Conservation (phyloP, 176 grass and related monocot species). For the Zizania latifolia region DNA sequence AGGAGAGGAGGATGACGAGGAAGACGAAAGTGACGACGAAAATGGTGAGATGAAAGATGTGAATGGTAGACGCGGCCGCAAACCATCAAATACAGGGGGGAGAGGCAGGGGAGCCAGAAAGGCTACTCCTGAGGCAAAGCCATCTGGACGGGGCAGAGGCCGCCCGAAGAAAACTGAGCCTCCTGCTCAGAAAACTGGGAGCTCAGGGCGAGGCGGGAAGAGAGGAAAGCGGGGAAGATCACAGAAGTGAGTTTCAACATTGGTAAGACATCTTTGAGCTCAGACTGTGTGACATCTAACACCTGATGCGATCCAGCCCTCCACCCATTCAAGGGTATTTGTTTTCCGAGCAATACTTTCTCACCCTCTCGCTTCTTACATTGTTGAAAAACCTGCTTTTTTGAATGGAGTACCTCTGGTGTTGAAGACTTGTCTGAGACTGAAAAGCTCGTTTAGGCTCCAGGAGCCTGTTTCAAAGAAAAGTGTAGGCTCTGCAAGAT, state of each 20-base stretch:
- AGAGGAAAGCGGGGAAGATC: slow-evolving; percentile 44
- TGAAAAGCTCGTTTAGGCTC: neutral
- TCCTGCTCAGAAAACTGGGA: slow-evolving; percentile 32
- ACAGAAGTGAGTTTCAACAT: slow-evolving; percentile 24
- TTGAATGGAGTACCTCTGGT: neutral
- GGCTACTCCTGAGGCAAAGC: slow-evolving; percentile 29
- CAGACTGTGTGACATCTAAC: slow-evolving; percentile 28
- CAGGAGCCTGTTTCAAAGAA: neutral
- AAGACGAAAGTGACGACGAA: slow-evolving; percentile 37
- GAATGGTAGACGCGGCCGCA: slow-evolving; percentile 52
- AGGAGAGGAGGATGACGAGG: slow-evolving; percentile 50
- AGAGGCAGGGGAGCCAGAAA: slow-evolving; percentile 62
- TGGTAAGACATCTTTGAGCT: neutral
- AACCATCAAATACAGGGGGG: slow-evolving; percentile 52
- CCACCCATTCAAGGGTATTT: slow-evolving; percentile 5
- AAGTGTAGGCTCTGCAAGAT: neutral
- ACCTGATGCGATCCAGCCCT: slow-evolving; percentile 10
- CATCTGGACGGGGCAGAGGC: slow-evolving; percentile 55
- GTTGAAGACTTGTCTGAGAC: neutral
- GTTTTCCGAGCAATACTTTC: slow-evolving; percentile 1
- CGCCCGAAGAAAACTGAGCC: slow-evolving; percentile 56
- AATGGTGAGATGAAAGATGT: slow-evolving; percentile 26
- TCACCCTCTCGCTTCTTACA: neutral
- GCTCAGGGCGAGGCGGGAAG: slow-evolving; percentile 38
- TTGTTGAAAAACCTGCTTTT: neutral